phyloP scores from a whole-genome alignment of 176 grass and related monocot genomes.

The Pharus latifolius region DNA sequence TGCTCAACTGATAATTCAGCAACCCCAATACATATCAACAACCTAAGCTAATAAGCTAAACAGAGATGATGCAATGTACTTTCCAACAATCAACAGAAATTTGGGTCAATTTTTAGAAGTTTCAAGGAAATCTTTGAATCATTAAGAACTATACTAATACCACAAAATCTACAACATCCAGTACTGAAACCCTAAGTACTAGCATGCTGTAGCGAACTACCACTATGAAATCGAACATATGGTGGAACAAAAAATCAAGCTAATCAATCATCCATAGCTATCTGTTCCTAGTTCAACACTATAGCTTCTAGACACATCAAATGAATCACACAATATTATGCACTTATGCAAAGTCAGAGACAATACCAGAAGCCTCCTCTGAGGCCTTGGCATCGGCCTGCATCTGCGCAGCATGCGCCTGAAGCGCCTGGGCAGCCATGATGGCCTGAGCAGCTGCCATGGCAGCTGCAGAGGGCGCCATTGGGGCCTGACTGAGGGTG shows the following conservation, averaged over 20 bases:
- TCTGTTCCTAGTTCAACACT: background rate
- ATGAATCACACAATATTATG: too few relatives aligned
- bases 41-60: too few relatives aligned
- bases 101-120: background rate
- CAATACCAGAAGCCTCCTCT: conserved; percentile 38
- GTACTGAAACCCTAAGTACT: background rate
- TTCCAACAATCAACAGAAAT: background rate
- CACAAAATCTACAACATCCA: background rate
- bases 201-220: background rate
- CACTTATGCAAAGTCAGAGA: too few relatives aligned
- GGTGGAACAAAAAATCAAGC: background rate
- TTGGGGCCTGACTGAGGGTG: conserved; percentile 48
- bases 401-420: conserved; percentile 80
- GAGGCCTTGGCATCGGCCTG: conserved; percentile 36
- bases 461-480: conserved; percentile 86
- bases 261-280: too few relatives aligned
- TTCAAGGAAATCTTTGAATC: background rate
- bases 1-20: background rate
- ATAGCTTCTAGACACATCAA: background rate
- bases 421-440: conserved; percentile 77
- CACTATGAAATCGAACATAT: background rate
- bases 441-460: conserved; percentile 98
- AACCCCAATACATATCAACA: too few relatives aligned
- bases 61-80: background rate
- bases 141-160: background rate